phyloP scores from a whole-genome alignment of 352 stramenopile genomes.

The Pythium rishiriense region DNA sequence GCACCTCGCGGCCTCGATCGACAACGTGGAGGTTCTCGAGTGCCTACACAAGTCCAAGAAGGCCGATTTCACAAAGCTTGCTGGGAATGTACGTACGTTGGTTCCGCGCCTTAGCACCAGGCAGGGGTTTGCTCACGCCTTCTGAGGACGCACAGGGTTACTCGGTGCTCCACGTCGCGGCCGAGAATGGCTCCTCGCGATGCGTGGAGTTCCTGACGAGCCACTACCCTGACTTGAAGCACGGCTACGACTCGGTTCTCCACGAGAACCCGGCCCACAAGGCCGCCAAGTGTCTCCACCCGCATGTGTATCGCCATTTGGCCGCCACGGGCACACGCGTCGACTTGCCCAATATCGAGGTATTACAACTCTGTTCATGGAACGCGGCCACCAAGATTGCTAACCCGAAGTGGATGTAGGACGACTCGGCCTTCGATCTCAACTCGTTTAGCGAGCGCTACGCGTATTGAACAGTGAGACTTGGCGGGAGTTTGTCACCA shows the following conservation, averaged over 20 bases:
- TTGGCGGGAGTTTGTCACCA: not conserved
- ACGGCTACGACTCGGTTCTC: slow-evolving; percentile 40
- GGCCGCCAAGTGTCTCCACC: slow-evolving; percentile 52
- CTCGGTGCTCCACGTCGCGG: slow-evolving; percentile 59
- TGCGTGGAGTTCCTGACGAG: slow-evolving; percentile 50
- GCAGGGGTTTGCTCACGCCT: slow-evolving; percentile 4
- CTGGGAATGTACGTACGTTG: slow-evolving; percentile 42
- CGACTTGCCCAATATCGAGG: slow-evolving; percentile 64
- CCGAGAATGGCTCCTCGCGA: slow-evolving; percentile 40
- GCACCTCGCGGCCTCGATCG: slow-evolving; percentile 54
- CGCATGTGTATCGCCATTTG: slow-evolving; percentile 45
- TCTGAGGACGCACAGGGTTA: slow-evolving; percentile 34
- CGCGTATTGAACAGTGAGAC: not conserved
- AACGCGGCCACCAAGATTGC: too few species aligned
- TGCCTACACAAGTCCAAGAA: slow-evolving; percentile 39
- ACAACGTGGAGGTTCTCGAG: slow-evolving; percentile 55
- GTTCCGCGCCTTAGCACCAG: not conserved
- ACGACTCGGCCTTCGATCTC: slow-evolving; percentile 9
- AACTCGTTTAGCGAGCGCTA: slow-evolving; percentile 7
- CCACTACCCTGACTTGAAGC: slow-evolving; percentile 40
- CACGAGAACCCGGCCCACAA: slow-evolving; percentile 62
- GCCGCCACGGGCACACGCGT: slow-evolving; percentile 32
- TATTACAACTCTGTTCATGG: too few species aligned
- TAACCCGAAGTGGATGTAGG: not conserved
- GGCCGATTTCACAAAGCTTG: slow-evolving; percentile 47